These are phyloP conservation scores for Macrolepiota albuminosa DNA, from an alignment of 768 basidiomycete species.

Conservation along the genomic window DNA sequence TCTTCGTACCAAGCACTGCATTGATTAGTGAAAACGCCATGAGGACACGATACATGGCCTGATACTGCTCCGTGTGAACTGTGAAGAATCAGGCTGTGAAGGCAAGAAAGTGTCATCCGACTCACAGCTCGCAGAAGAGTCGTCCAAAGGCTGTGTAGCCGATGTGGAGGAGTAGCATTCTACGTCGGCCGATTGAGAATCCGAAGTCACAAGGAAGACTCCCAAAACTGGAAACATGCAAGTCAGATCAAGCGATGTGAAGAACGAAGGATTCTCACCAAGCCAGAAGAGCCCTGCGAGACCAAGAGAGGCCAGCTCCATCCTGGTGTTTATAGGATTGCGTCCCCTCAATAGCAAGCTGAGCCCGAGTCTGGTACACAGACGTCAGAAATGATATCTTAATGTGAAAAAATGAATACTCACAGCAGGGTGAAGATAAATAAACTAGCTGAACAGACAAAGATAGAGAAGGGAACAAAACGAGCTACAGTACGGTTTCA, in stretches of 20 bases:
- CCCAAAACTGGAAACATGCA: conserved; percentile 55
- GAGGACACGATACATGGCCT: conserved; percentile 83
- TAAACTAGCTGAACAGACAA: conserved; percentile 69
- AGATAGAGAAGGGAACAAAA: conserved; percentile 83
- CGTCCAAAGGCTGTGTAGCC: conserved; percentile 46
- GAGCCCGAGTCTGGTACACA: conserved; percentile 49
- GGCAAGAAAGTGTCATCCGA: conserved; percentile 8
- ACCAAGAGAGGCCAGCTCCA: conserved; percentile 68
- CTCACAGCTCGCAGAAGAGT: conserved; percentile 63
- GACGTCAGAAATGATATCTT: not conserved
- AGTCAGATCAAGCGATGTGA: conserved; percentile 3
- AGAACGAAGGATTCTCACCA: conserved; percentile 37
- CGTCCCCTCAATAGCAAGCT: conserved; percentile 57
- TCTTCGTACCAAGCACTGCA: conserved; percentile 54
- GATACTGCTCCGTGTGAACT: conserved; percentile 85
- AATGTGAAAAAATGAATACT: not conserved
- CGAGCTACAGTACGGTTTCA: conserved; percentile 48
- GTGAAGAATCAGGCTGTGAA: conserved; percentile 11
- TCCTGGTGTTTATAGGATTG: conserved; percentile 76
- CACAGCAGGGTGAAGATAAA: conserved; percentile 66
- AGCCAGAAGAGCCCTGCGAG: conserved; percentile 77
- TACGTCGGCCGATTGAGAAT: conserved; percentile 73
- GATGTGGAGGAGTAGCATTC: conserved; percentile 68
- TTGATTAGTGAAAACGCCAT: conserved; percentile 80
- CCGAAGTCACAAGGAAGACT: conserved; percentile 67